phyloP scores from a whole-genome alignment of 225 moss, liverwort and hornwort species.

The Straminergon stramineum region DNA sequence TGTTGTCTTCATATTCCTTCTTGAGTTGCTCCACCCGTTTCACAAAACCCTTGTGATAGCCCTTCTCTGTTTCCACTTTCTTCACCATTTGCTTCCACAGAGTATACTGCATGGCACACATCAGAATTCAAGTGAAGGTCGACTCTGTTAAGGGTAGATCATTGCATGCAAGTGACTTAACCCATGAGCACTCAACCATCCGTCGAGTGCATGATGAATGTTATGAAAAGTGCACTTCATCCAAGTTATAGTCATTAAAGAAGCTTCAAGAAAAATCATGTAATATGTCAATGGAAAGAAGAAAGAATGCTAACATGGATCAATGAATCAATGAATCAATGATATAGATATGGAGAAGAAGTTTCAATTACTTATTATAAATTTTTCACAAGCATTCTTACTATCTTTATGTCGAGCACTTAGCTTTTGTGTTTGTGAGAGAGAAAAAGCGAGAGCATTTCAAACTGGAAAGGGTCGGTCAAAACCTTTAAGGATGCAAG shows the following conservation, averaged over 20 bases:
- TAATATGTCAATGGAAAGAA: neutral
- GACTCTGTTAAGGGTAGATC: neutral
- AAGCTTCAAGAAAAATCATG: neutral
- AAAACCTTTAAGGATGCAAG: conserved; percentile 50
- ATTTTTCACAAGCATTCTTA: neutral
- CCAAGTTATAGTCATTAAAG: neutral
- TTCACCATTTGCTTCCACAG: conserved; percentile 50
- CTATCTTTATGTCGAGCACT: neutral
- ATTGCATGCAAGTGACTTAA: neutral
- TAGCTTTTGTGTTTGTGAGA: neutral
- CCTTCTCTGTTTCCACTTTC: conserved; percentile 48
- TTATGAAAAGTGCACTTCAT: neutral
- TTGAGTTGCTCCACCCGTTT: conserved; percentile 55
- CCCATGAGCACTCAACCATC: neutral
- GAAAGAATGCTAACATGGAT: neutral
- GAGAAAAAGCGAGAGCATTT: neutral
- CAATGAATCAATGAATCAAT: neutral
- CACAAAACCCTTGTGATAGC: conserved; percentile 12
- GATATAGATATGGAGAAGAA: neutral
- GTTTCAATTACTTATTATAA: neutral
- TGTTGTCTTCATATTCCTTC: conserved; percentile 37
- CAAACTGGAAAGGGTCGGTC: neutral
- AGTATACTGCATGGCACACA: conserved; percentile 18
- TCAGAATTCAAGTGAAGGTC: neutral
- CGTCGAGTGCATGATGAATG: neutral